Evolutionary conservation across 345 rosid species (phyloP).

Genomic region (Reutealis trisperma): DNA sequence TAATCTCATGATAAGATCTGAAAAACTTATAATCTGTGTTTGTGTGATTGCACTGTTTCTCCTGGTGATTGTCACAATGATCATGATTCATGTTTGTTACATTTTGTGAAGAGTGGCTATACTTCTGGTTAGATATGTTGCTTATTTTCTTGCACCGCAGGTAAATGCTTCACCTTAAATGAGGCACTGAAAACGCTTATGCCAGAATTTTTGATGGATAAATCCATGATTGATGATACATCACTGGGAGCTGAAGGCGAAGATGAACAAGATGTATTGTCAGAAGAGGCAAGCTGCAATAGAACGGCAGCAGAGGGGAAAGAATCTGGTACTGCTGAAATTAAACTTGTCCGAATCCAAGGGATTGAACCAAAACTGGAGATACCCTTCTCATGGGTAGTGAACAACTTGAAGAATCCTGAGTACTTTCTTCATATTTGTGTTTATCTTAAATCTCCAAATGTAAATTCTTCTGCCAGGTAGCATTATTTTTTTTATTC

Average conservation of each 20-base stretch:
- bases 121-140: neutral
- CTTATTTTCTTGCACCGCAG: constrained; percentile 37
- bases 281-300: constrained; percentile 31
- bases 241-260: constrained; percentile 30
- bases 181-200: constrained; percentile 67
- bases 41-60: neutral
- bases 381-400: constrained; percentile 94
- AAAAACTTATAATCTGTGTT: neutral
- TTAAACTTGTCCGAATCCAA: constrained; percentile 73
- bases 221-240: constrained; percentile 22
- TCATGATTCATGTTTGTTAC: neutral
- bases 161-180: constrained; percentile 59
- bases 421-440: constrained; percentile 85
- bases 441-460: constrained; percentile 47
- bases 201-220: constrained; percentile 47
- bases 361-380: constrained; percentile 83
- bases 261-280: constrained; percentile 26
- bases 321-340: constrained; percentile 35
- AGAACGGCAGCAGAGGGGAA: constrained; percentile 27
- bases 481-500: neutral
- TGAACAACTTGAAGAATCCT: constrained; percentile 76
- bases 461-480: constrained; percentile 12
- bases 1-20: neutral
- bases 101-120: neutral
- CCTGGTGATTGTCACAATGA: neutral